Evolutionary conservation across 2,329 filamentous ascomycete genomes (phyloP).

Genomic region (Harringtonia lauricola): DNA sequence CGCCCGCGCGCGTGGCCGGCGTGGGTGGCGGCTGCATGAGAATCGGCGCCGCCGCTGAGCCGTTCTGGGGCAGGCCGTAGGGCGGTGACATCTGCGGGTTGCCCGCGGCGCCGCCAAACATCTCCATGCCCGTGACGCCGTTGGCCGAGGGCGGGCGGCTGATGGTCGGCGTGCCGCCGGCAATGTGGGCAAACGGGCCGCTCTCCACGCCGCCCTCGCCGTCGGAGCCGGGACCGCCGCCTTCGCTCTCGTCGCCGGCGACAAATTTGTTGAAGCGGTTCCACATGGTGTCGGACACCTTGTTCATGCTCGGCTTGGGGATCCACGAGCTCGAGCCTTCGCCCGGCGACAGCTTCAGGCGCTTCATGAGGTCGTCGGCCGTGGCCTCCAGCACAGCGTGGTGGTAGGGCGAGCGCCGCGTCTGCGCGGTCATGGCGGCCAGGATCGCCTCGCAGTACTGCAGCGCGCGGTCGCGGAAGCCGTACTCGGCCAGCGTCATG

Average conservation of each 20-base stretch:
- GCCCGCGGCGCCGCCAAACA: constrained; percentile 52
- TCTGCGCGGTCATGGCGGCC: constrained; percentile 65
- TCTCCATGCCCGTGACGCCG: constrained; percentile 54
- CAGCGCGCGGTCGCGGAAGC: constrained; percentile 70
- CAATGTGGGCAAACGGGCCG: constrained; percentile 75
- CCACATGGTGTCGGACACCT: constrained; percentile 83
- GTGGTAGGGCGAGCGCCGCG: constrained; percentile 78
- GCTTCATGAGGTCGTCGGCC: constrained; percentile 73
- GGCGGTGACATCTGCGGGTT: constrained; percentile 17
- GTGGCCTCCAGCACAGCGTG: constrained; percentile 61
- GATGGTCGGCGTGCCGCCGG: constrained; percentile 63
- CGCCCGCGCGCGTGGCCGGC: constrained; percentile 31
- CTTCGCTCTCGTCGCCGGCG: constrained; percentile 73
- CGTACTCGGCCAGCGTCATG: constrained; percentile 70
- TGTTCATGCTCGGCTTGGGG: constrained; percentile 89
- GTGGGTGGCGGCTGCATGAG: constrained; percentile 11
- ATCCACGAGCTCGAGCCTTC: constrained; percentile 82
- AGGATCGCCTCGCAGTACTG: constrained; percentile 84
- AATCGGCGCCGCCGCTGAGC: constrained; percentile 16
- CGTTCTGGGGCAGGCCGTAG: constrained; percentile 21
- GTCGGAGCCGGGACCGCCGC: constrained; percentile 40
- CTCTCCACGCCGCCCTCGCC: constrained; percentile 47
- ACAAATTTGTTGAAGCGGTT: constrained; percentile 96
- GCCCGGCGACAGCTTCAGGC: constrained; percentile 75
- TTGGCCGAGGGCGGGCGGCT: constrained; percentile 61